phyloP scores from a whole-genome alignment of 2,329 filamentous ascomycete species.

The Trichoderma asperellum region DNA sequence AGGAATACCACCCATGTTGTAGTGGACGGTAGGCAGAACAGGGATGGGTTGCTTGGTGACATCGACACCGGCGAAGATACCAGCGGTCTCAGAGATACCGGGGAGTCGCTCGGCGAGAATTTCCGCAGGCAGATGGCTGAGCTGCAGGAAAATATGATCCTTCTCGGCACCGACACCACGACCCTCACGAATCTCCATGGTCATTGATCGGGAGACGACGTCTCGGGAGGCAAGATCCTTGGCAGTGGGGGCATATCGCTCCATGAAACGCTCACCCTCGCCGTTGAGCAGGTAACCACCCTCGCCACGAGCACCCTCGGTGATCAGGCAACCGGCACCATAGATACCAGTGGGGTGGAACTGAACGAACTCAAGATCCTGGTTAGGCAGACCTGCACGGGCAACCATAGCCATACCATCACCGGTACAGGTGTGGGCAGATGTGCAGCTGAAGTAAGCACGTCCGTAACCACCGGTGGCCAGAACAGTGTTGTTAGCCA shows the following conservation, averaged over 20 bases:
- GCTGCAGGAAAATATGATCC: conserved; percentile 98
- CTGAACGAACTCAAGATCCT: conserved; percentile 99
- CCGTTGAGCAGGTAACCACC: conserved; percentile 97
- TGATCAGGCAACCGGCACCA: conserved; percentile 96
- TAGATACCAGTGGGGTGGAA: conserved; percentile 99
- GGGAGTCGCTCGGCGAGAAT: conserved; percentile 94
- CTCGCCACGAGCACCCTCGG: conserved; percentile 96
- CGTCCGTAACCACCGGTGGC: conserved; percentile 97
- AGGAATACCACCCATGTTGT: conserved; percentile 99
- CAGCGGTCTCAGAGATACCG: conserved; percentile 97
- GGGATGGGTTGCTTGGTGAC: conserved; percentile 97
- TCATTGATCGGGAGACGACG: conserved; percentile 97
- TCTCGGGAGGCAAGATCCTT: conserved; percentile 97
- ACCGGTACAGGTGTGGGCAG: conserved; percentile 97
- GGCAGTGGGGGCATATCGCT: conserved; percentile 94
- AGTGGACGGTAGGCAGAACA: conserved; percentile 95
- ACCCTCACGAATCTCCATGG: conserved; percentile 94
- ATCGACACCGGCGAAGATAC: conserved; percentile 96
- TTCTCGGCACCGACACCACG: conserved; percentile 96
- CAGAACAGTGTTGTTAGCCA: conserved; percentile 93
- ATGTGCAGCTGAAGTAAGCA: conserved; percentile 98
- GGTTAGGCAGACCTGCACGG: conserved; percentile 94
- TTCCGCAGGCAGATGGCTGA: conserved; percentile 91
- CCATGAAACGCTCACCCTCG: conserved; percentile 99
- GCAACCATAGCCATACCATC: conserved; percentile 99